Evolutionary conservation across 106 monocot species (phyloP), one percentile per base, ranked within the genome.

Genomic region (Ottelia alismoides): DNA sequence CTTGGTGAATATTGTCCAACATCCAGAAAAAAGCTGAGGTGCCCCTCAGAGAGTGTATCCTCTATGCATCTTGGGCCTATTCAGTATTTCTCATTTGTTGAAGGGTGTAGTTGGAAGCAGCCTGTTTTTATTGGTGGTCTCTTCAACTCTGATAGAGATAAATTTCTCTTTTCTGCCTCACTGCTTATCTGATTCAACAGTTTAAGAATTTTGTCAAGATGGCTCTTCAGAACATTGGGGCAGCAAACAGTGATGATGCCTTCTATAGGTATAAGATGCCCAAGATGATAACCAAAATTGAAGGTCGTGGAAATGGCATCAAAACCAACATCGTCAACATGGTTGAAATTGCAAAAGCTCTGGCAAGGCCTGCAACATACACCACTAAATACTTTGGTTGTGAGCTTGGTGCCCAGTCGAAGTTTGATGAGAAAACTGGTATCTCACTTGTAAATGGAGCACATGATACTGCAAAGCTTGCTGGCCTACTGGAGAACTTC

Each of bases 261-360:
- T 88, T 88, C 50, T 88, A 88, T 32, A 66, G 83, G 73, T 88
- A 88, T 32, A 88, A 88, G 65, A 88, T 88, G 88, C 79, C 88
- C 5, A 88, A 51, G 62, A 88, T 88, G 88, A 71, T 88, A 16
- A 83, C 88, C 23, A 88, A 88, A 71, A 79, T 88, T 7, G 88
- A 88, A 74, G 83, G 88, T 0, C 88, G 88, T 46, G 83, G 88
- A 1, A 79, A 88, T 74, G 83, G 88, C 56, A 83, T 83, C 73
- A 88, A 83, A 65, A 88, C 88, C 21, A 88, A 83, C 46, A 49
- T 83, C 54, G 88, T 88, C 25, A 83, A 88, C 67, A 88, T 88
- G 88, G 88, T 88, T 26, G 88, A 88, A 24, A 76, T 88, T 56
- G 88, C 82, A 5, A 88, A 88, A 57, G 83, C 88, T 6, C 46